These are phyloP conservation scores for Nicotiana undulata DNA, from an alignment of 257 asterid species.

Conservation along the genomic window DNA sequence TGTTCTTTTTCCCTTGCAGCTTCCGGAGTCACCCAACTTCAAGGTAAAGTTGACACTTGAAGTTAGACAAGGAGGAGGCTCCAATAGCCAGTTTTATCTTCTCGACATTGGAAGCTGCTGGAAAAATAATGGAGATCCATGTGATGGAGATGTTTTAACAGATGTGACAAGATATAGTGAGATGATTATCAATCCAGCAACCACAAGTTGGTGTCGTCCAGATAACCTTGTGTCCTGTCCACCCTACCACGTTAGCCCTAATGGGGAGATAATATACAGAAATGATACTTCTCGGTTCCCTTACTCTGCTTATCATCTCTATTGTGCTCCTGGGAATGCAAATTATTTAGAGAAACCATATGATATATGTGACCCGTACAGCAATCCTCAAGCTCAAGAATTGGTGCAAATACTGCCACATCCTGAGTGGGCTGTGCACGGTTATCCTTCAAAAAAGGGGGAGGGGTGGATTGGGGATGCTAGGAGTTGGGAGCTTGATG, in stretches of 20 bases:
- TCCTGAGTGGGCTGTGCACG: slow-evolving; percentile 78
- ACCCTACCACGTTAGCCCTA: slow-evolving; percentile 57
- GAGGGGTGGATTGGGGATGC: slow-evolving; percentile 81
- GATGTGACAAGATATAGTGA: slow-evolving; percentile 84
- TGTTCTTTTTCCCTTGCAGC: slow-evolving; percentile 25
- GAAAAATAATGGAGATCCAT: slow-evolving; percentile 72
- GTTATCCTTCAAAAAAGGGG: slow-evolving; percentile 64
- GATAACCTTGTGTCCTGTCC: slow-evolving; percentile 69
- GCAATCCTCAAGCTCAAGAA: slow-evolving; percentile 92
- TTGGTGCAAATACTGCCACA: slow-evolving; percentile 83
- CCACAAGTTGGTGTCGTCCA: slow-evolving; percentile 70
- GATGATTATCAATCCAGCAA: slow-evolving; percentile 81
- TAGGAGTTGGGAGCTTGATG: slow-evolving; percentile 78
- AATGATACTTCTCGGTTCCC: slow-evolving; percentile 67
- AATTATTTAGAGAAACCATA: slow-evolving; percentile 50
- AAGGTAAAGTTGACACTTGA: slow-evolving; percentile 64
- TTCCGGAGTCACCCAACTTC: slow-evolving; percentile 69
- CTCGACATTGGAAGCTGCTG: slow-evolving; percentile 81
- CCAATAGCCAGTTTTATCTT: slow-evolving; percentile 76
- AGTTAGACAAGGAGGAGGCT: slow-evolving; percentile 71
- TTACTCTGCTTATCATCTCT: slow-evolving; percentile 73
- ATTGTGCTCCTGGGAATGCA: slow-evolving; percentile 86
- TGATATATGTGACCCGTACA: slow-evolving; percentile 82
- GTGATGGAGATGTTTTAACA: slow-evolving; percentile 64
- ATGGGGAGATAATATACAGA: slow-evolving; percentile 49